Conservation (phyloP, 495 filamentous ascomycete genomes). For the Trichoderma virens region DNA sequence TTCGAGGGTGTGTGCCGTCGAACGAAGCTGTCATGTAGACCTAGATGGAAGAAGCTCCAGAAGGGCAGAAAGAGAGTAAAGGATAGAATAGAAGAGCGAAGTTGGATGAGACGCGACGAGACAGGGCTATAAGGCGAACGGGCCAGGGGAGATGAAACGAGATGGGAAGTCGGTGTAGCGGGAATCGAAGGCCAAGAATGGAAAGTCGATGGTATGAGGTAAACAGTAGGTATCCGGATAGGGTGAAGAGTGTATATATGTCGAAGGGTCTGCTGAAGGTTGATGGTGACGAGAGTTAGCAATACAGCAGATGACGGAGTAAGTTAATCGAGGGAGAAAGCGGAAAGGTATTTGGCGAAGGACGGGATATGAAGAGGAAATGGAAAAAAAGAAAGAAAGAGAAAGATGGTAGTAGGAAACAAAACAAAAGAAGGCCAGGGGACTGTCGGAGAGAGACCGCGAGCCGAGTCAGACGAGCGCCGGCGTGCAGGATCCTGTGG, state of each 20-base stretch:
- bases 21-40: constrained; percentile 42
- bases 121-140: constrained; percentile 14
- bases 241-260: constrained; percentile 16
- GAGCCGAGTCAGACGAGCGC: constrained; percentile 8
- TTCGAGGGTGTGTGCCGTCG: constrained; percentile 31
- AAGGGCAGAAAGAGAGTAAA: background rate
- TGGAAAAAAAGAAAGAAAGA: background rate
- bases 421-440: constrained; percentile 5
- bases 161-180: constrained; percentile 1
- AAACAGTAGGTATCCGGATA: constrained; percentile 29
- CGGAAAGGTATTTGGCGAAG: background rate
- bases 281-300: constrained; percentile 15
- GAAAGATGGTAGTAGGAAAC: background rate
- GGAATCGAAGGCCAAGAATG: background rate
- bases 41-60: constrained; percentile 14
- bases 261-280: background rate
- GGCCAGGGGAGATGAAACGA: constrained; percentile 1
- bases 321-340: background rate
- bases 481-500: constrained; percentile 8
- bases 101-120: constrained; percentile 13
- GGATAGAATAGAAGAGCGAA: constrained; percentile 11
- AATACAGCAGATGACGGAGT: background rate
- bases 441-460: constrained; percentile 2
- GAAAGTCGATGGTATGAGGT: constrained; percentile 7
- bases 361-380: background rate